These are phyloP conservation scores for Theileria parva DNA, from an alignment of 169 alveolate species.

Conservation along the genomic window DNA sequence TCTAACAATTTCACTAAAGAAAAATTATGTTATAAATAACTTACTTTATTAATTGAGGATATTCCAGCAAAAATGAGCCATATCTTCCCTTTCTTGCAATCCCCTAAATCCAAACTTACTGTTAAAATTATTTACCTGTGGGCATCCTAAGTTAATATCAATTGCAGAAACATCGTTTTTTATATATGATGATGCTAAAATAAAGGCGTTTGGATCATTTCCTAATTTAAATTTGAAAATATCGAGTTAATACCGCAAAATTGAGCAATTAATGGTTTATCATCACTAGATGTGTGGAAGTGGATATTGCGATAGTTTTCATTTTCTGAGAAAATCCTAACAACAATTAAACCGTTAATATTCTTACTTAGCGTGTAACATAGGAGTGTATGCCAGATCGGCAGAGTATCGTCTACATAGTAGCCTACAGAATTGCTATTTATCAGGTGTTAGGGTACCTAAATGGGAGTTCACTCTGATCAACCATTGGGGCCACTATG, in stretches of 20 bases:
- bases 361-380: conserved; percentile 80
- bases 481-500: conserved; percentile 79
- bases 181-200: conserved; percentile 83
- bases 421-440: conserved; percentile 54
- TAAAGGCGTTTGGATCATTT: conserved; percentile 82
- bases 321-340: conserved; percentile 77
- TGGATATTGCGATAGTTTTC: conserved; percentile 68
- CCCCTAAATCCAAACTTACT: conserved; percentile 51
- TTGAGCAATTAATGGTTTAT: conserved; percentile 83
- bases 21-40: background rate
- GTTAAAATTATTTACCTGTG: conserved; percentile 69
- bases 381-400: conserved; percentile 88
- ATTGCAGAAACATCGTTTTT: conserved; percentile 87
- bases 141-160: conserved; percentile 92
- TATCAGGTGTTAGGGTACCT: conserved; percentile 7
- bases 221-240: background rate
- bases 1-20: conserved; percentile 73
- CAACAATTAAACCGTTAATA: background rate
- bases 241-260: conserved; percentile 77
- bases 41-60: conserved; percentile 78
- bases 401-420: conserved; percentile 86
- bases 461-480: conserved; percentile 76
- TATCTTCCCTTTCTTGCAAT: conserved; percentile 91
- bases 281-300: conserved; percentile 68
- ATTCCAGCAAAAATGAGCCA: conserved; percentile 89